A percentile compares a stretch with the other conserved stretches of the same genome.
phyloP scores from a whole-genome alignment of 2,329 filamentous ascomycete species.

The Trichothecium roseum region DNA sequence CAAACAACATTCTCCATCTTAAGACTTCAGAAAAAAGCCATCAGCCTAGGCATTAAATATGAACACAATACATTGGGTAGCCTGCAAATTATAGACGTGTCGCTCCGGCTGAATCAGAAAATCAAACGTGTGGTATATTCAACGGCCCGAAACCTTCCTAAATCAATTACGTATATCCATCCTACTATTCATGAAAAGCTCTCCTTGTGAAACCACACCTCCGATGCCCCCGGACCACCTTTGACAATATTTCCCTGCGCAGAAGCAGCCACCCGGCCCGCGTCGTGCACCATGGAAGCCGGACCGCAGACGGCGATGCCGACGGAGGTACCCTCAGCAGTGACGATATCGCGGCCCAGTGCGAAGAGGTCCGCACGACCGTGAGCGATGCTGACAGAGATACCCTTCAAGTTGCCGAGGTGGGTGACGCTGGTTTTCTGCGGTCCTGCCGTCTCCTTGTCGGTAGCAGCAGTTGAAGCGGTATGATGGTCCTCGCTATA shows the following conservation, averaged over 20 bases:
- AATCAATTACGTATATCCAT: too few species aligned
- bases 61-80: too few species aligned
- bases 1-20: too few species aligned
- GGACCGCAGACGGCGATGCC: constrained; percentile 14
- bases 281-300: constrained; percentile 12
- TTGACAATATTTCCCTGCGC: constrained; percentile 10
- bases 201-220: constrained; percentile 15
- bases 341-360: constrained; percentile 3
- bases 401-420: constrained; percentile 3
- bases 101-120: too few species aligned
- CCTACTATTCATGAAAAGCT: constrained; percentile 14
- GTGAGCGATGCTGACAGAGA: constrained; percentile 4
- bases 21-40: too few species aligned
- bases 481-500: not conserved
- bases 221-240: constrained; percentile 5
- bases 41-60: too few species aligned
- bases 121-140: too few species aligned
- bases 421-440: not conserved
- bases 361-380: constrained; percentile 10
- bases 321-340: constrained; percentile 5
- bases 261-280: constrained; percentile 8
- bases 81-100: too few species aligned
- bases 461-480: not conserved
- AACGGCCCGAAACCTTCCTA: too few species aligned
- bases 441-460: not conserved